These are phyloP conservation scores for Vararia minispora DNA, from an alignment of 768 basidiomycete genomes.

Conservation along the genomic window DNA sequence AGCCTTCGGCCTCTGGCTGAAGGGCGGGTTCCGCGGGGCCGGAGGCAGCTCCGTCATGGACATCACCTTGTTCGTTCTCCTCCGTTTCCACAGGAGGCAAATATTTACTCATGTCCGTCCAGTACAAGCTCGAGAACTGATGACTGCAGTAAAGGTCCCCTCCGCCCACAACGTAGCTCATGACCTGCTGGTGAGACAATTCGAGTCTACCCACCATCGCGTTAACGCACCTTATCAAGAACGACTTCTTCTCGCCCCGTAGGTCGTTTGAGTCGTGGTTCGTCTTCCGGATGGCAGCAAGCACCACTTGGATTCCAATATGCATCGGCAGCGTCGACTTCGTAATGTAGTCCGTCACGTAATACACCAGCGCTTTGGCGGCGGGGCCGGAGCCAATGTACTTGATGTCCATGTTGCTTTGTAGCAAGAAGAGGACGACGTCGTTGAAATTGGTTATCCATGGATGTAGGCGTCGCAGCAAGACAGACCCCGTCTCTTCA, in stretches of 20 bases:
- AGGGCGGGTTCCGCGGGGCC: too few species aligned
- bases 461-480: slow-evolving; percentile 24
- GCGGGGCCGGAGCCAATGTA: slow-evolving; percentile 29
- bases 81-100: too few species aligned
- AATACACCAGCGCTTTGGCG: slow-evolving; percentile 32
- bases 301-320: too few species aligned
- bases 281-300: too few species aligned
- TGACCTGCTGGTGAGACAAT: background rate
- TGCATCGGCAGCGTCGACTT: slow-evolving; percentile 31
- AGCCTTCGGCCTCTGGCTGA: too few species aligned
- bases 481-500: slow-evolving; percentile 21
- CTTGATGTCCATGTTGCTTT: slow-evolving; percentile 39
- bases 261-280: too few species aligned
- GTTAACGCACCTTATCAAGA: slow-evolving; percentile 1
- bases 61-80: too few species aligned
- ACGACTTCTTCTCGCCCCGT: too few species aligned
- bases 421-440: slow-evolving; percentile 5
- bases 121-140: background rate
- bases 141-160: background rate
- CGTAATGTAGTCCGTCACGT: slow-evolving; percentile 39
- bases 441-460: slow-evolving; percentile 34
- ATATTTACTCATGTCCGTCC: too few species aligned
- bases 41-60: too few species aligned
- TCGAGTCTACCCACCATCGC: background rate
- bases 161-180: background rate